Evolutionary conservation across 208 protist species (phyloP), one percentile per base, ranked within the genome.

Genomic region (Trypanosoma avium): DNA sequence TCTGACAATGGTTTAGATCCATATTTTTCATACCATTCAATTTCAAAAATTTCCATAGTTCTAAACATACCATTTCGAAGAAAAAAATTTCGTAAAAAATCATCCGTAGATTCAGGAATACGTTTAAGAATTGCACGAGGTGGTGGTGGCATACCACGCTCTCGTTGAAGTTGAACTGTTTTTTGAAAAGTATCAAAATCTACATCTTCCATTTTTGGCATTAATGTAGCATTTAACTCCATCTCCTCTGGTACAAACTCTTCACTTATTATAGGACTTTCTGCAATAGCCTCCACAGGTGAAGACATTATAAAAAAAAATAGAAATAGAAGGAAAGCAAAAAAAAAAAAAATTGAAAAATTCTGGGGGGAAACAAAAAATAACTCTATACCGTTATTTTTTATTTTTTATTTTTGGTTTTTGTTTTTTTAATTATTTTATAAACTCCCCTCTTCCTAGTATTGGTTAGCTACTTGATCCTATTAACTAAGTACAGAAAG

Each of bases 71-170:
- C 77, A 45, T 94, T 81, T 35, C 91, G 82, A 4, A 93, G 49
- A 24, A 97, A 77, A 62, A 97, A 97, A 68, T 97, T 97, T 2
- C 92, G 79, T 45, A 97, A 76, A 67, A 93, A 97, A 75, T 97
- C 94, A 49, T 97, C 90, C 45, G 93, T 88, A 24, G 95, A 91
- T 69, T 97, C 92, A n/a, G 94, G 94, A 33, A 93, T 70, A 30
- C 84, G 89, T 59, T 90, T 82, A 13, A 97, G 71, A 47, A 88
- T 65, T n/a, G 89, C 77, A 36, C 81, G 96, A 19, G 93, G 84
- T 17, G 76, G 72, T 3, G 84, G 66, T 17, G 86, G 90, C 21
- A 89, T 54, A n/a, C 88, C 71, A 15, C 50, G 48, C 40, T 73
- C 69, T 36, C 88, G 73, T 53, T 85, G 63, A 36, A 75, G 55